A percentile compares a stretch with the other conserved stretches of the same genome.
phyloP scores from a whole-genome alignment of 1,139 yeast genomes.

The Pneumocystis sp. region DNA sequence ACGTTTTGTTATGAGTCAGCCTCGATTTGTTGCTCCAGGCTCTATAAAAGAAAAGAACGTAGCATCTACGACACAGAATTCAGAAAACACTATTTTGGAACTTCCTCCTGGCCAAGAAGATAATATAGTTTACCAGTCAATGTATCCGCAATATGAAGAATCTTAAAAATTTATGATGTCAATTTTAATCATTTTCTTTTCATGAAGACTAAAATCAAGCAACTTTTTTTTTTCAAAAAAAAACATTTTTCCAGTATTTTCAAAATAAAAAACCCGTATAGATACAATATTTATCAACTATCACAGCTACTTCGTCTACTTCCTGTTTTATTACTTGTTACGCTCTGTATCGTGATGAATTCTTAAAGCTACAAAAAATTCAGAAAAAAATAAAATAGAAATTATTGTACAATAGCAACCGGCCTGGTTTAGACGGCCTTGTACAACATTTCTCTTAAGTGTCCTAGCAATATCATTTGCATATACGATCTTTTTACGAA shows the following conservation, averaged over 20 bases:
- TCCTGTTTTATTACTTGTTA: not conserved
- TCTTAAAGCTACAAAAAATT: not conserved
- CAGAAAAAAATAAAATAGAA: not conserved
- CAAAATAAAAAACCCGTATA: not conserved
- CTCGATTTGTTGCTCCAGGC: not conserved
- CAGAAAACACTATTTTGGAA: not conserved
- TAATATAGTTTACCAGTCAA: not conserved
- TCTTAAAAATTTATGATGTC: not conserved
- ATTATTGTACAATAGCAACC: not conserved
- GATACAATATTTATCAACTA: not conserved
- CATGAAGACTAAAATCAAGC: not conserved
- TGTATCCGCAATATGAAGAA: not conserved
- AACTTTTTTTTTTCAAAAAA: not conserved
- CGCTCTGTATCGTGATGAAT: not conserved
- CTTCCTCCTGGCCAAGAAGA: not conserved
- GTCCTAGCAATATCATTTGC: slow-evolving; percentile 57
- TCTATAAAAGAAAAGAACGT: not conserved
- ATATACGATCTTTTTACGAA: slow-evolving; percentile 31
- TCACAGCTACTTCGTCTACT: not conserved
- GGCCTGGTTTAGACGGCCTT: slow-evolving; percentile 33
- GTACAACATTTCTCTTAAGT: slow-evolving; percentile 63
- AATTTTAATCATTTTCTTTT: not conserved
- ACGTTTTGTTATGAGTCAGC: not conserved
- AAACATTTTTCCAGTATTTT: not conserved
- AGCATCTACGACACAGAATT: not conserved